Evolutionary conservation across 2,329 filamentous ascomycete genomes (phyloP).

Genomic region (Metarhizium robertsii): DNA sequence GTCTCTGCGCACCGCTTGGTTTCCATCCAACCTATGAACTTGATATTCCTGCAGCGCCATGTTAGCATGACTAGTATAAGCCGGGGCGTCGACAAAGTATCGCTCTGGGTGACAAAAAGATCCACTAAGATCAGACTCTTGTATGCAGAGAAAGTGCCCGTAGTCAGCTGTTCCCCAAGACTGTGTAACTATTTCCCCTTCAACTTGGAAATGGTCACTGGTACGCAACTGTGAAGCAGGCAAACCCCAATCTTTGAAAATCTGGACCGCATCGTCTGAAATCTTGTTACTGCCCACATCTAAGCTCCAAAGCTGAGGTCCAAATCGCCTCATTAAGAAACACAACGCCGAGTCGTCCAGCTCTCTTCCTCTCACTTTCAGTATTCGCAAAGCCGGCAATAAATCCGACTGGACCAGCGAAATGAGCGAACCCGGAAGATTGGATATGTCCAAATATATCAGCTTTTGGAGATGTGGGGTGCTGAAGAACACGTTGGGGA

Average conservation of each 20-base stretch:
- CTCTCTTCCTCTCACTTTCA: conserved; percentile 40
- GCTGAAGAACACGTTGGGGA: conserved; percentile 31
- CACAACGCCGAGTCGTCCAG: conserved; percentile 30
- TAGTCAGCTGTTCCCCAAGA: conserved; percentile 22
- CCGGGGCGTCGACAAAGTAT: conserved; percentile 39
- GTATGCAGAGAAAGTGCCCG: conserved; percentile 33
- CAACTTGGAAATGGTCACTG: conserved; percentile 30
- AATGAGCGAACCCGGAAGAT: conserved; percentile 34
- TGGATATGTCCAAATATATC: conserved; percentile 45
- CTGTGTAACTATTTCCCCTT: conserved; percentile 32
- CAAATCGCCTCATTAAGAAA: conserved; percentile 22
- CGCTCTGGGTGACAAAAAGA: conserved; percentile 36
- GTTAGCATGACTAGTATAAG: conserved; percentile 12
- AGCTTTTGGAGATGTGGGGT: conserved; percentile 27
- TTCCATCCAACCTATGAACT: conserved; percentile 1
- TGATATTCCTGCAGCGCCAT: background rate
- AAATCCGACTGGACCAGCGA: conserved; percentile 23
- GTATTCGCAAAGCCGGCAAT: conserved; percentile 38
- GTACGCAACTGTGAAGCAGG: conserved; percentile 22
- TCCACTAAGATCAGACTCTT: conserved; percentile 37
- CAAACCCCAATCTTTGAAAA: conserved; percentile 22
- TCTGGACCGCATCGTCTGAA: conserved; percentile 32
- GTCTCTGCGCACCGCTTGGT: conserved; percentile 15
- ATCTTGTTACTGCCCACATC: conserved; percentile 45
- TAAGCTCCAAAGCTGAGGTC: conserved; percentile 43